Evolutionary conservation across 805 yeast species (phyloP), one percentile per base, ranked within the genome.

Genomic region (Sugiyamaella mastotermitis): DNA sequence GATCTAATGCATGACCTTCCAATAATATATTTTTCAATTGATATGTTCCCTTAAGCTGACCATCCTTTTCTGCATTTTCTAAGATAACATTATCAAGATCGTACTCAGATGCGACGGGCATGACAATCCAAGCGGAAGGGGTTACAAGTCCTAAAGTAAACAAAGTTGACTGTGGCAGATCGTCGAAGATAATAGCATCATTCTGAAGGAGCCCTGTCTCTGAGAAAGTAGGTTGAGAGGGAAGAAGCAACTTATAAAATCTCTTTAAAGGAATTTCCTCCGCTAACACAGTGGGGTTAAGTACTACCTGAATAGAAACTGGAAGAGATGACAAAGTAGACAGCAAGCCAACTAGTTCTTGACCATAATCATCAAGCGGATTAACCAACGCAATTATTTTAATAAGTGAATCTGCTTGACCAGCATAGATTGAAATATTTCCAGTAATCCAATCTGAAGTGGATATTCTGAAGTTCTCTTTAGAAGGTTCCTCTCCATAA

Each of bases 351-450:
- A 81, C 48, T 6, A 77, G 51, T 34, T 72, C 74, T 51, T 85
- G 97, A 0, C 94, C 72, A 11, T 62, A 50, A 48, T 82, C 88
- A 42, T 74, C 72, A 1, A 77, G 57, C 1, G 97, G 97, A 55
- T 92, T 87, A 27, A 84, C 51, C 1, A 83, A 58, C 0, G 83
- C 62, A 3, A 74, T 57, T 3, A 87, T 51, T 43, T 81, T 81
- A 15, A 86, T 54, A 13, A 60, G 66, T 2, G 53, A 40, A 0
- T 47, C 42, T 7, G 55, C 57, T 25, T 47, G 51, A 10, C 50
- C 53, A 25, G 56, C 51, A 43, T 80, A 81, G 14, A 85, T 55
- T 11, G 62, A 58, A 21, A 70, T 66, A 5, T 55, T 42, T 0
- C 48, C 41, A 1, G 46, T 46, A 5, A 49, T 47, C 33, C 55